Evolutionary conservation across 2,329 filamentous ascomycete species (phyloP), one percentile per base, ranked within the genome.

Genomic region (Xylaria sp.): DNA sequence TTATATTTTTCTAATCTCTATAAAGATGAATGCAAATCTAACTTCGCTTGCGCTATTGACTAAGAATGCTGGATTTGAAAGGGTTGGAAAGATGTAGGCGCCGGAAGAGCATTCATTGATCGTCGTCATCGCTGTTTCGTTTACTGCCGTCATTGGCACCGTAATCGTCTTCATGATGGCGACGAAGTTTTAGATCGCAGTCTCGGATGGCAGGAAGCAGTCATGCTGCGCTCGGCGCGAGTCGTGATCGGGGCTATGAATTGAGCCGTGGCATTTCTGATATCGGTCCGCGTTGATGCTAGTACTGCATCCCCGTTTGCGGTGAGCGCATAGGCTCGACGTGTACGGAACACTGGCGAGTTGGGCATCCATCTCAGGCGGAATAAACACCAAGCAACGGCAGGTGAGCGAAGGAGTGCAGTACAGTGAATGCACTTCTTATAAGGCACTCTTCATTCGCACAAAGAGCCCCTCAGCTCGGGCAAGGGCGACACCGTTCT

Each of bases 381-480:
- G 23, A 30, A 30, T 30, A 30, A 49, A 19, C 13, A 18, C 19
- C 16, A 8, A 19, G 18, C 47, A 5, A 11, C 19, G 47, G 16
- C 18, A 19, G 8, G 18, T 30, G 11, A 50, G 30, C 5, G 9
- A 9, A 50, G 19, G 16, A 30, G n/a, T 30, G 23, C 23, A 30
- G 23, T 30, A 5, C 23, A 30, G 5, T 30, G 23, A 30, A 30
- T 30, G 23, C 34, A 18, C 30, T 30, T 42, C 2, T 59, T 34
- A 66, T 49, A 64, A 39, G 2, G 52, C n/a, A 37, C 57, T 61
- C 23, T 52, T 63, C 10, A 59, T 16, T n/a, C 35, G 35, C 3
- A 73, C 13, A 42, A 62, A 87, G 65, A 87, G 66, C n/a, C 74
- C 78, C 35, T 86, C 82, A 1, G 74, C 81, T 18, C 67, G 76